Base-by-base conservation (phyloP, 352 stramenopile species). In the Phytophthora brassicae region DNA sequence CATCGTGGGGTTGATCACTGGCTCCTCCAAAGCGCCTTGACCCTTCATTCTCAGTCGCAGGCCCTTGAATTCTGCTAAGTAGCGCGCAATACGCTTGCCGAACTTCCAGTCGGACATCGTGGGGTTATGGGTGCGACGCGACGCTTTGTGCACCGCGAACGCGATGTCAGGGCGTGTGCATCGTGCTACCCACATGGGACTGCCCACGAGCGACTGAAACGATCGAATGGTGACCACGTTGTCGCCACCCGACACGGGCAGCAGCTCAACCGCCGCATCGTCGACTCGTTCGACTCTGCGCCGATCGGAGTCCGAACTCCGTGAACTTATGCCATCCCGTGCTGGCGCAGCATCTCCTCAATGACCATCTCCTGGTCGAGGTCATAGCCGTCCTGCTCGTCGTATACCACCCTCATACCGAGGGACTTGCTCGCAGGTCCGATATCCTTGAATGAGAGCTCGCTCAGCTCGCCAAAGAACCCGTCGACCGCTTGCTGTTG, bases 131-230 rank as follows among this genome's bases (percentile, higher is more conserved):
- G 51, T 43, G 2, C 17, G 35, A 13, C 67, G 44, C 0, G 62
- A 53, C 1, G 60, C 50, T 8, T 60, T 36, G 42, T 78, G 53
- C 5, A 78, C 62, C 0, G 54, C 64, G 45, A 62, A 76, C 2
- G 59, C 14, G 17, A 72, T 74, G 51, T 74, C 57, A 0, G 72
- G 66, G 5, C 68, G 24, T 0, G 62, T 78, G 45, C 57, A 76
- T 0, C 68, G 20, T 8, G 68, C 24, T 0, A 75, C 22, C 69
- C 73, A 78, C 9, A 75, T 19, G 14, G 77, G 52, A 17, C 60
- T 75, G 0, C 70, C 70, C 2, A 75, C 56, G 0, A 81, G 33
- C 0, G 70, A 79, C 52, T 75, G 66, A 26, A 79, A 72, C n/a
- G 13, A 66, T 3, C 2, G 26, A 8, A 31, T 31, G 26, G 26